Percentiles rank a stretch among this genome's conserved stretches.
Evolutionary conservation across 129 eudicot genomes (phyloP).

Genomic region (Lactuca sativa): DNA sequence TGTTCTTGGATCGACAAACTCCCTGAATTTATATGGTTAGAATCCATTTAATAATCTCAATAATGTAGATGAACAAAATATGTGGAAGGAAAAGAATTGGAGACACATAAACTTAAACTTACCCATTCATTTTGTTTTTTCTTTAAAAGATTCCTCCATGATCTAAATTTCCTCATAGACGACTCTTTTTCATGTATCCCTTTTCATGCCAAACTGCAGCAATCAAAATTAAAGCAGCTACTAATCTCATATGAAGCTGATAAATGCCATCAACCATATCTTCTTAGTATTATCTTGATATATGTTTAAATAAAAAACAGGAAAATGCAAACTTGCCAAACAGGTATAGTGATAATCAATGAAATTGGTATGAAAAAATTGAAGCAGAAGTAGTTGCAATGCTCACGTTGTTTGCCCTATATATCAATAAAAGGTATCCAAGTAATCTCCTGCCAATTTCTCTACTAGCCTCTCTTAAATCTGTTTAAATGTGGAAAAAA

Average conservation of each 20-base stretch:
- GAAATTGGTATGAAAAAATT: background rate
- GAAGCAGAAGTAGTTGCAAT: slow-evolving; percentile 6
- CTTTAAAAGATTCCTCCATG: slow-evolving; percentile 62
- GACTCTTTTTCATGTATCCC: slow-evolving; percentile 30
- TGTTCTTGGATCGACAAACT: slow-evolving; percentile 55
- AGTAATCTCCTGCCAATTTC: background rate
- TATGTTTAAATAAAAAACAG: background rate
- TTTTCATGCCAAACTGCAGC: slow-evolving; percentile 51
- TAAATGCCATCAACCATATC: background rate
- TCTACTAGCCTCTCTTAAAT: background rate
- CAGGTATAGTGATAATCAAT: background rate
- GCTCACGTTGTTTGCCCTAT: background rate
- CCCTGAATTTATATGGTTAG: slow-evolving; percentile 53
- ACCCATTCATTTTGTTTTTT: slow-evolving; percentile 64
- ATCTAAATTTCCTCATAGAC: slow-evolving; percentile 67
- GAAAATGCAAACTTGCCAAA: background rate
- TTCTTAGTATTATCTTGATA: background rate
- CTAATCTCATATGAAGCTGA: slow-evolving; percentile 17
- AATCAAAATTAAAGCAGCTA: slow-evolving; percentile 11
- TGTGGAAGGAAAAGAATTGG: background rate
- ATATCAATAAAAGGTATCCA: background rate
- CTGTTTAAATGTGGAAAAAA: background rate
- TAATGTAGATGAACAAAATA: slow-evolving; percentile 4
- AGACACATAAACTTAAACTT: slow-evolving; percentile 20
- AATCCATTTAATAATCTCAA: slow-evolving; percentile 12